phyloP scores from a whole-genome alignment of 768 basidiomycete species.

The Nidula microcarpa region DNA sequence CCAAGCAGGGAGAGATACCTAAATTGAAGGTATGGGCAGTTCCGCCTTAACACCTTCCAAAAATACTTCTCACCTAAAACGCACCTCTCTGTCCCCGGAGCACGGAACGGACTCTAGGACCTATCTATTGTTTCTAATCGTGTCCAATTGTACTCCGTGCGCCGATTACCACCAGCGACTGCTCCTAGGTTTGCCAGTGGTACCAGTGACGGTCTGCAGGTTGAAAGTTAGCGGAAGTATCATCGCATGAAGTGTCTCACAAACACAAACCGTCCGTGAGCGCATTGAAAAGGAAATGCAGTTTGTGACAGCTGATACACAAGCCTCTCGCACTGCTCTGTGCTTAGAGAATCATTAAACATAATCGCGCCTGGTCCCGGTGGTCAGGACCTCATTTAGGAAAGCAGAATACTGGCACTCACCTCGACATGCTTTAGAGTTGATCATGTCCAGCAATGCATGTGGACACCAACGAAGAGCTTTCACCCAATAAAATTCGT shows the following conservation, averaged over 20 bases:
- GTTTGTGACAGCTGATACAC: constrained; percentile 67
- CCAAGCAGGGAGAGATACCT: too few relatives aligned
- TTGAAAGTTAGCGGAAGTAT: not conserved
- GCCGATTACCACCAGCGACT: not conserved
- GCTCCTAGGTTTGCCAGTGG: constrained; percentile 19
- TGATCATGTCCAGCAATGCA: constrained; percentile 77
- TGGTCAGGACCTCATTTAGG: not conserved
- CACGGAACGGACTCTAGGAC: too few relatives aligned
- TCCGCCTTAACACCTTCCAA: not conserved
- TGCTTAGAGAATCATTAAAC: constrained; percentile 83
- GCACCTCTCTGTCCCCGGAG: too few relatives aligned
- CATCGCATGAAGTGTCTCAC: constrained; percentile 10
- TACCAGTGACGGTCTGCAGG: constrained; percentile 34
- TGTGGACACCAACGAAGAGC: constrained; percentile 82
- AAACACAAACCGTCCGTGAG: constrained; percentile 79
- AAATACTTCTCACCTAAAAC: not conserved
- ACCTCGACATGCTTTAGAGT: constrained; percentile 97
- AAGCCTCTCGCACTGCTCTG: constrained; percentile 67
- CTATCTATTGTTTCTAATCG: constrained; percentile 1
- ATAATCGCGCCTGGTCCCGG: constrained; percentile 79
- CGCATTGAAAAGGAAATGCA: constrained; percentile 90
- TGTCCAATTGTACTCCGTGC: not conserved
- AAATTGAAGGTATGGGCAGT: too few relatives aligned
- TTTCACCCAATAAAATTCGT: constrained; percentile 56
- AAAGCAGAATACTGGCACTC: constrained; percentile 15